Evolutionary conservation across 73 alveolate species (phyloP).

Genomic region (Paramecium bursaria): DNA sequence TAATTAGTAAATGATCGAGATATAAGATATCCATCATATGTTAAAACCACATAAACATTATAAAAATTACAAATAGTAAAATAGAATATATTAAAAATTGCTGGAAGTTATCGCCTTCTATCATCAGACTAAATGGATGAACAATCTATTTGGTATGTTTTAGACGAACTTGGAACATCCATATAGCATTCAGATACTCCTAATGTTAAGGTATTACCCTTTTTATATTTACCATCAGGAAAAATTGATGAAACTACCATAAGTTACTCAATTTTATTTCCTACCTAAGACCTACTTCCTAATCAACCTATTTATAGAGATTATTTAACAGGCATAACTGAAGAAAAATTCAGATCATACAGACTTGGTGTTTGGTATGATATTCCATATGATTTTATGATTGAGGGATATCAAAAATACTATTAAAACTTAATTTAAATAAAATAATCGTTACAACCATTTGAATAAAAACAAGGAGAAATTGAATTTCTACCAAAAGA

Average conservation of each 20-base stretch:
- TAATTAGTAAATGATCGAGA: constrained; percentile 70
- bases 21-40: constrained; percentile 53
- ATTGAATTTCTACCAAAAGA: constrained; percentile 70
- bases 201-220: constrained; percentile 88
- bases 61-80: constrained; percentile 74
- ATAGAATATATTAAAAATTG: constrained; percentile 82
- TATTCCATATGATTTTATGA: constrained; percentile 85
- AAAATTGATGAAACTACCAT: constrained; percentile 83
- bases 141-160: constrained; percentile 88
- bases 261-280: constrained; percentile 90
- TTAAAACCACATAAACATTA: constrained; percentile 63
- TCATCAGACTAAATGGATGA: constrained; percentile 86
- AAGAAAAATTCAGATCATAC: constrained; percentile 89
- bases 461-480: constrained; percentile 61
- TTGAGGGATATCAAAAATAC: constrained; percentile 74
- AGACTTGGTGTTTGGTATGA: constrained; percentile 92
- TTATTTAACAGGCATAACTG: constrained; percentile 85
- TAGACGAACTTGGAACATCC: constrained; percentile 93
- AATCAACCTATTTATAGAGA: constrained; percentile 87
- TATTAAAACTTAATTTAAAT: constrained; percentile 60
- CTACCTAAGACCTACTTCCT: constrained; percentile 75
- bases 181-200: constrained; percentile 93
- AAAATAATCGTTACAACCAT: constrained; percentile 25
- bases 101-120: constrained; percentile 87
- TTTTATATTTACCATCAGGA: constrained; percentile 83